Evolutionary conservation across 176 grass and related monocot species (phyloP), one percentile per base, ranked within the genome.

Genomic region (Coix lacrymajobi): DNA sequence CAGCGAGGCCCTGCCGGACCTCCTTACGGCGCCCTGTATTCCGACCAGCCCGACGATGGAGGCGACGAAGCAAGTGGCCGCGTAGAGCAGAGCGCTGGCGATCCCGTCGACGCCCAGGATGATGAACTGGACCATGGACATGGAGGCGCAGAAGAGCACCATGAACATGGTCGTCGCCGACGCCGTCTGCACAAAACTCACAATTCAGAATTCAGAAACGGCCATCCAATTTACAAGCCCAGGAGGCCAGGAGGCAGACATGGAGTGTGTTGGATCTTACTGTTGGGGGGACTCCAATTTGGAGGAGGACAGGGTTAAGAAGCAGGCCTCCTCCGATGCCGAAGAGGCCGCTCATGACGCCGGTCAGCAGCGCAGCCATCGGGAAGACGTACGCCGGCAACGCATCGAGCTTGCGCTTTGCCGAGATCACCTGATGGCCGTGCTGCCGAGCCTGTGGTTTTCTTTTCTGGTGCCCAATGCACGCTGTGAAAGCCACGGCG

Each of bases 281-380:
- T 78, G 88, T 84, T 15, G 89, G 94, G 20, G 91, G 81, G 3
- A 97, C 65, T 25, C 91, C 91, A 6, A 94, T 94, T 7, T 90
- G 89, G 78, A 88, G 82, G 12, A 97, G 78, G 31, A 76, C 67
- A 1, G 94, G 91, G 54, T 92, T 97, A 3, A 97, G 85, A 72
- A 94, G 85, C 31, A 97, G 71, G n/a, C 89, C 91, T 10, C 91
- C 94, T 13, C 87, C 91, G 7, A 94, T 86, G 77, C 87, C 94
- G 2, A 94, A 97, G 52, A 92, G 90, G 4, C 94, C 91, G 8
- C 94, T 87, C 68, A 94, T 74, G 34, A 75, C 79, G 19, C 89
- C 89, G 2, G 91, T 94, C 39, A 92, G 69, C 10, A 92, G 77
- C 9, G 89, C 87, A 4, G 84, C 89, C 17, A 85, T 4, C 1